phyloP scores from a whole-genome alignment of 2,329 filamentous ascomycete genomes.

The Monilinia aucupariae region DNA sequence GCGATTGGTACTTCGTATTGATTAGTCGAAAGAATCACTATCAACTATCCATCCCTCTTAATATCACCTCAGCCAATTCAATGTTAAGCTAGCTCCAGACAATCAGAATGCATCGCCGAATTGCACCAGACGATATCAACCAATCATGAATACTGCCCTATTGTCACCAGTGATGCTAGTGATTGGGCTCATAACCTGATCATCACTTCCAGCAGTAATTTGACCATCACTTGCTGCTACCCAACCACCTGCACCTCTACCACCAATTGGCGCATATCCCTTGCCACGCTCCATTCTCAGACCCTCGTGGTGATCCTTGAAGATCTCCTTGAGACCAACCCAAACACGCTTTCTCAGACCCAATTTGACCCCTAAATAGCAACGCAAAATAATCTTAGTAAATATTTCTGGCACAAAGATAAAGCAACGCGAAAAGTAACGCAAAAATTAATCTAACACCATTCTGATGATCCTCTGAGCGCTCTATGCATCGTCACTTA shows the following conservation, averaged over 20 bases:
- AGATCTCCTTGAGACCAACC: slow-evolving; percentile 1
- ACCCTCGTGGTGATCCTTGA: slow-evolving; percentile 2
- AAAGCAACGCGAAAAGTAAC: neutral
- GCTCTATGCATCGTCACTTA: neutral
- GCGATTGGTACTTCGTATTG: neutral
- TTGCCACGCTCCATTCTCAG: slow-evolving; percentile 1
- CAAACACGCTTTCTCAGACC: neutral
- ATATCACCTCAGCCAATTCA: neutral
- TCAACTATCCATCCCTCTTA: neutral
- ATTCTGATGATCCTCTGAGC: neutral
- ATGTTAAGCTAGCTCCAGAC: neutral
- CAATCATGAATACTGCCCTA: slow-evolving; percentile 6
- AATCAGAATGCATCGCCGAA: too few relatives aligned
- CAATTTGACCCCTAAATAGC: slow-evolving; percentile 5
- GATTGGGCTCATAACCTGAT: neutral
- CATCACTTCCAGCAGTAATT: neutral
- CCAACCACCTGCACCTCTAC: neutral
- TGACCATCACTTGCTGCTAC: neutral
- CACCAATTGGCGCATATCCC: slow-evolving; percentile 1
- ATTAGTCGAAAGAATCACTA: neutral
- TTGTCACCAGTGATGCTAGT: neutral
- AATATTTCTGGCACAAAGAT: neutral
- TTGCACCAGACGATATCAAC: neutral
- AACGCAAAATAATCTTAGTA: slow-evolving; percentile 1
- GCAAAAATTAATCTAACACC: neutral